Base-by-base conservation (phyloP, 805 yeast genomes). In the Scheffersomyces coipomensis region DNA sequence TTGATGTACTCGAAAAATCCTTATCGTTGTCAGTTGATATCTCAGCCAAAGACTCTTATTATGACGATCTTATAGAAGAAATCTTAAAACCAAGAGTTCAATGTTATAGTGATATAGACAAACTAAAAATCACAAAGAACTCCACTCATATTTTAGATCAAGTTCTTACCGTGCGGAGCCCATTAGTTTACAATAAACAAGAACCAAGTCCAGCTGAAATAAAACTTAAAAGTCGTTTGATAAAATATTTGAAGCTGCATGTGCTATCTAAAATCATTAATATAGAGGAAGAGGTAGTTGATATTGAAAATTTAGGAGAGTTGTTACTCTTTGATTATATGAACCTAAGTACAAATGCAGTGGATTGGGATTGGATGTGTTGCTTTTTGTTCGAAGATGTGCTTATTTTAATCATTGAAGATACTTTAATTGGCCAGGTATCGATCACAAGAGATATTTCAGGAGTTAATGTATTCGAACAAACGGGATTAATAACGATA, bases 311-410 rank as follows among this genome's bases (percentile, higher is more conserved):
- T 7, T 40, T 63, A 13, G 64, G 66, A 1, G 45, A 46, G 1
- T 45, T 69, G 17, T 43, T 62, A 3, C 46, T 71, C 37, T 75
- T 76, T 52, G 81, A 76, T 44, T 51, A 46, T 19, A 48, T 73
- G 17, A 57, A 62, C 15, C 65, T 73, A 15, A 70, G 78, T 12
- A 58, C 66, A 3, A 71, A 71, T 48, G 76, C 72, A 1, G 50
- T 42, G 2, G 53, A 56, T 12, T 76, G 79, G 78, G 73, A 68
- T 43, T 34, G 39, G 24, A 55, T 65, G 3, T 44, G 52, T 13
- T 56, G 61, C 17, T 67, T 55, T 38, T 46, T 71, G 12, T 70
- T 71, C 43, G 61, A 55, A 17, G 50, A 58, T 12, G 42, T 53
- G 4, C 32, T 68, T 13, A 31, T 70, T 1, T 29, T 71, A 19